Percentiles rank a stretch among this genome's conserved stretches.
Conservation (phyloP, 73 alveolate genomes). For the Uronychia binucleata region DNA sequence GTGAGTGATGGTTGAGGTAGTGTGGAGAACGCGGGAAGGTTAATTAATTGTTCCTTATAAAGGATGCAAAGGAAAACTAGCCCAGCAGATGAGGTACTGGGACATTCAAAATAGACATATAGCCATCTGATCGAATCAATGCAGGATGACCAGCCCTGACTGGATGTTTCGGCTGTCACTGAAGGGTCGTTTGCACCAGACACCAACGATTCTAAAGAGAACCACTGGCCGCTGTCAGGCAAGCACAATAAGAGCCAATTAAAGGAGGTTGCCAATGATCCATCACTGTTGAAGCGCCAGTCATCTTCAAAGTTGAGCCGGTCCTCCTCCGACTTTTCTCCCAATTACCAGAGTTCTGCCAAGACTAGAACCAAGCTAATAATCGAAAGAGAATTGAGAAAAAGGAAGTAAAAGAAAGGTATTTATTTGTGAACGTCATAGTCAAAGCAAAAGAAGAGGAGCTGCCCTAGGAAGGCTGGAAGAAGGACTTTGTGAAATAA, state of each 20-base stretch:
- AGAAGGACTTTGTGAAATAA: background rate
- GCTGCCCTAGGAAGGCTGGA: background rate
- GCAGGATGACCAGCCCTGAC: background rate
- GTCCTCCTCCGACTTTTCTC: background rate
- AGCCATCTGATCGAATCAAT: background rate
- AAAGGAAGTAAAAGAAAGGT: background rate
- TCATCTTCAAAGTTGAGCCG: background rate
- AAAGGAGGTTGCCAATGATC: background rate
- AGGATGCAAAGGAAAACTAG: constrained; percentile 7
- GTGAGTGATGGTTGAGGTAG: constrained; percentile 3
- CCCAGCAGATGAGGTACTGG: background rate
- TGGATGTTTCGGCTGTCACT: background rate
- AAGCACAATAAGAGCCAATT: no score
- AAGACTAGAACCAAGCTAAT: background rate
- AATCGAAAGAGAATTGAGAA: background rate
- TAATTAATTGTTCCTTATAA: background rate
- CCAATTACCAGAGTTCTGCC: background rate
- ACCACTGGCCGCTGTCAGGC: no score
- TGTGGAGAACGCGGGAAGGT: background rate
- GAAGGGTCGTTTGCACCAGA: background rate
- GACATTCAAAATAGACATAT: background rate
- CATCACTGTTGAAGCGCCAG: background rate
- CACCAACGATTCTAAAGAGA: background rate
- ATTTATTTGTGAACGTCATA: no score
- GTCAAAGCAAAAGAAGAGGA: background rate